Conservation (phyloP, 345 rosid species). For the Aurinia saxatilis region DNA sequence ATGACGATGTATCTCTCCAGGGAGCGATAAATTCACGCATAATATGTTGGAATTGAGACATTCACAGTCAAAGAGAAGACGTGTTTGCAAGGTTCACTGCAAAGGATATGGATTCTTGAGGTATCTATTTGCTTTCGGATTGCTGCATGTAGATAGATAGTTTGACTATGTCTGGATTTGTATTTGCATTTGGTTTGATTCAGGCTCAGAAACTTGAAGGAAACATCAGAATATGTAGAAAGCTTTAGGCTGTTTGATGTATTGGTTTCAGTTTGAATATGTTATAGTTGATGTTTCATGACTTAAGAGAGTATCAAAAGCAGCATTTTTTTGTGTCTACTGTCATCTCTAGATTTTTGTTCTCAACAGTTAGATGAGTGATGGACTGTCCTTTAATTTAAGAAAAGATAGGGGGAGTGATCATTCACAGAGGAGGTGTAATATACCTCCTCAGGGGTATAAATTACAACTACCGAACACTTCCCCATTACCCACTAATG, state of each 20-base stretch:
- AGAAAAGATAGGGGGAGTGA: constrained; percentile 83
- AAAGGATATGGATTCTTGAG: constrained; percentile 97
- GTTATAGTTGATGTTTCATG: no score
- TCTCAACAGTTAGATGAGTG: neutral
- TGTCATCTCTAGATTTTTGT: no score
- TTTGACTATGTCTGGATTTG: neutral
- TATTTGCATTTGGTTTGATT: no score
- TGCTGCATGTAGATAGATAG: neutral
- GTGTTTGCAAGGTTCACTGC: constrained; percentile 75
- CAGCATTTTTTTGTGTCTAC: neutral
- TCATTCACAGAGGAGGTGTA: constrained; percentile 76
- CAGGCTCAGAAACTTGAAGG: neutral
- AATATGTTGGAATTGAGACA: no score
- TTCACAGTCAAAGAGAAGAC: constrained; percentile 62
- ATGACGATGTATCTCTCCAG: no score
- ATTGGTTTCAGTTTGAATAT: neutral
- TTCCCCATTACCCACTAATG: constrained; percentile 80
- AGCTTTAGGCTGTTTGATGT: neutral
- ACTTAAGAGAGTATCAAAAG: neutral
- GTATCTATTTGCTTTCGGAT: constrained; percentile 23
- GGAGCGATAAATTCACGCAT: no score
- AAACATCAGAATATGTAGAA: neutral
- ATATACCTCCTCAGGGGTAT: constrained; percentile 84
- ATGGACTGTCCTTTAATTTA: constrained; percentile 6
- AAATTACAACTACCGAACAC: constrained; percentile 70